Evolutionary conservation across 148 eudicot genomes (phyloP), one percentile per base, ranked within the genome.

Genomic region (Rhododendron mucronatum): DNA sequence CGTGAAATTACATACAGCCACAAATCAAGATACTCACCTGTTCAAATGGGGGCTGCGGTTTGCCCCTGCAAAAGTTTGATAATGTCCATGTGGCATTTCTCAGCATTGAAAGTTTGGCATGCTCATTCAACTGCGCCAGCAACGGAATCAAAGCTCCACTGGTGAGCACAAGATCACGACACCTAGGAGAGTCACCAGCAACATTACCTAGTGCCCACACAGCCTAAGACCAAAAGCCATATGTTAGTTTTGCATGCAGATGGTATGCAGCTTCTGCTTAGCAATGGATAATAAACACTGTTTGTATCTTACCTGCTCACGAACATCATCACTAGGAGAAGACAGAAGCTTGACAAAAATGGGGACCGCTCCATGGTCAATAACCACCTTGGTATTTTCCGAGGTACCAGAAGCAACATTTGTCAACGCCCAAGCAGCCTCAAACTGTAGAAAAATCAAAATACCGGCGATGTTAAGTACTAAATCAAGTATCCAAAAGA

Each of bases 401-500:
- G 98, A 92, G 48, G 96, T 95, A 87, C 98, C 96, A 65, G 98
- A 94, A 11, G 98, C 98, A 89, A 95, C 93, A 84, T 95, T 95
- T 83, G 98, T 95, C 74, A 95, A 94, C 0, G 98, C 98, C 98
- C 98, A 95, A 75, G 96, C 98, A 86, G 98, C 98, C 85, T 95
- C 98, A 90, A 95, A 93, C 96, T 95, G 88, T 50, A 85, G 30
- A 45, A 84, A 39, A 50, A 5, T 8, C 84, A 48, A 44, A 78
- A 55, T 33, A 79, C 50, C 69, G 65, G 28, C 53, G 3, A 78
- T n/a, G 67, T 9, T 35, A 69, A n/a, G 9, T 6, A 61, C 37
- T 13, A 65, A 82, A 2, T 78, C 71, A 81, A 61, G 18, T 41
- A 87, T 15, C 30, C 78, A 18, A 28, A 28, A 76, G 15, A 84